Percentiles rank a stretch among this genome's conserved stretches.
Evolutionary conservation across 2,329 filamentous ascomycete species (phyloP).

Genomic region (Fragosphaeria purpurea): DNA sequence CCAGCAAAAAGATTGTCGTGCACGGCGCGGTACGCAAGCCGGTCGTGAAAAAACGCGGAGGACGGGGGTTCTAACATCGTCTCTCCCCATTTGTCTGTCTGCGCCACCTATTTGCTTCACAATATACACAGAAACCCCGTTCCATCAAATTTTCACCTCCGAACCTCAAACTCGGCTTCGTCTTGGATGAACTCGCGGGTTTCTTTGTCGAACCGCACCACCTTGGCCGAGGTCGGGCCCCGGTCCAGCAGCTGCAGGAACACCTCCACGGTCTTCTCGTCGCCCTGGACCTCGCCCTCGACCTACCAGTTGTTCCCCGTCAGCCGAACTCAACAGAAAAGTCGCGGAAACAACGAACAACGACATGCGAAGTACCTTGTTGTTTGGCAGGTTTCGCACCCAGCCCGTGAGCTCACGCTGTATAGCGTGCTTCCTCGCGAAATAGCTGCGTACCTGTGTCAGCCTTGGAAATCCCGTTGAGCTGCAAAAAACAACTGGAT

Average conservation of each 20-base stretch:
- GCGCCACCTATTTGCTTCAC: too few species aligned
- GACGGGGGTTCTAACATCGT: conserved; percentile 37
- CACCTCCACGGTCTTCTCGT: conserved; percentile 50
- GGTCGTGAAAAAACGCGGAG: conserved; percentile 40
- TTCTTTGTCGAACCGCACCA: conserved; percentile 63
- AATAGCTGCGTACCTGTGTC: conserved; percentile 31
- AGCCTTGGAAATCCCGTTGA: too few species aligned
- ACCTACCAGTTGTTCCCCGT: conserved; percentile 46
- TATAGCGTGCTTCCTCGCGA: conserved; percentile 41
- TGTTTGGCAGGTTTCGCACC: conserved; percentile 48
- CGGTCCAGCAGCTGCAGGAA: conserved; percentile 67
- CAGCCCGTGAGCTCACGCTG: conserved; percentile 47
- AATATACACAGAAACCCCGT: too few species aligned
- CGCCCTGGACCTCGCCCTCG: conserved; percentile 78
- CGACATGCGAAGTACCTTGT: conserved; percentile 33
- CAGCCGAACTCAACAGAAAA: background rate
- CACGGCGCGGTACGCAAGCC: conserved; percentile 54
- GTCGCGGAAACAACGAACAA: background rate
- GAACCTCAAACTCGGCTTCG: conserved; percentile 57
- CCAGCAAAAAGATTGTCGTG: conserved; percentile 47
- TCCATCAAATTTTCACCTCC: conserved; percentile 19
- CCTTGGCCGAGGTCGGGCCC: conserved; percentile 62
- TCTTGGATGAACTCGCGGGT: conserved; percentile 54
- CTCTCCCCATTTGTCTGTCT: too few species aligned
- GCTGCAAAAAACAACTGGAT: background rate